These are phyloP conservation scores for Kwoniella heveanensis DNA, from an alignment of 768 basidiomycete genomes.

Conservation along the genomic window DNA sequence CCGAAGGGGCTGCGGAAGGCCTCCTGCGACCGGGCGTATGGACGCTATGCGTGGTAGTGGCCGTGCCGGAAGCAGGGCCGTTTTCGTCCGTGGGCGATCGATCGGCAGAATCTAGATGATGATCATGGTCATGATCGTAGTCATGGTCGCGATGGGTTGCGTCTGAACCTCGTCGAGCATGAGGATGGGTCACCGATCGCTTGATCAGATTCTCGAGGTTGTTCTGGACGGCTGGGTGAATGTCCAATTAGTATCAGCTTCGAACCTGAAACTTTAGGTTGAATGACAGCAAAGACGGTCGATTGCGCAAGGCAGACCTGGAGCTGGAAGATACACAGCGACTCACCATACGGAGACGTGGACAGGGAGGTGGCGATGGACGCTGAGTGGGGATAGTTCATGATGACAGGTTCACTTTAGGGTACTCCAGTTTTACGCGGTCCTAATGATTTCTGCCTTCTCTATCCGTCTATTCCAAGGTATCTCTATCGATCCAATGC, in stretches of 20 bases:
- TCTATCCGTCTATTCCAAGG: background rate
- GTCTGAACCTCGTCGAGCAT: conserved; percentile 29
- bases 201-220: conserved; percentile 52
- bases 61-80: conserved; percentile 10
- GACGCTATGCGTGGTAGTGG: too few species aligned
- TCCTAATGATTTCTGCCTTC: background rate
- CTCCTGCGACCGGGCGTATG: conserved; percentile 8
- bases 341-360: conserved; percentile 51
- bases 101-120: conserved; percentile 6
- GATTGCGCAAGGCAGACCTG: too few species aligned
- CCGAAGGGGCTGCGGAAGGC: conserved; percentile 7
- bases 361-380: conserved; percentile 40
- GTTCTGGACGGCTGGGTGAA: conserved; percentile 42
- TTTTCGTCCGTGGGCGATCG: conserved; percentile 12
- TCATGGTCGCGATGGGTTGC: background rate
- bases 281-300: too few species aligned
- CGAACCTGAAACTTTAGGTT: too few species aligned
- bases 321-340: too few species aligned
- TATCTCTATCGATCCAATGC: too few species aligned
- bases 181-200: conserved; percentile 42
- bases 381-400: conserved; percentile 47
- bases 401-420: conserved; percentile 20
- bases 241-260: background rate
- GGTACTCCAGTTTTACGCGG: too few species aligned
- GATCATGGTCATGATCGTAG: background rate